Evolutionary conservation across 2,329 filamentous ascomycete species (phyloP).

Genomic region (Trichoderma polysporum): DNA sequence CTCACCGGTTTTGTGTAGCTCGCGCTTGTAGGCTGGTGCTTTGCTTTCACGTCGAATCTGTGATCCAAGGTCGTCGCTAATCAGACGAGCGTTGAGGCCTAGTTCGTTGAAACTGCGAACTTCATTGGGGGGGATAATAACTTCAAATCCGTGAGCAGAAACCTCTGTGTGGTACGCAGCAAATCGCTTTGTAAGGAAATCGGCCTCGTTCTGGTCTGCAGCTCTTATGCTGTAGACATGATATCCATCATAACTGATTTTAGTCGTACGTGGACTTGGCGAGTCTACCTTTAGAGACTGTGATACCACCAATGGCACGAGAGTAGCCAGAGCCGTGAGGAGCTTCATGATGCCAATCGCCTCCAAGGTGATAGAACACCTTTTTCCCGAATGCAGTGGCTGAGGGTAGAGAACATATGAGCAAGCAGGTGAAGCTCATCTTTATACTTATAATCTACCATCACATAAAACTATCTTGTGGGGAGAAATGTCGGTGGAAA

Average conservation of each 20-base stretch:
- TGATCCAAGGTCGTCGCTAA: neutral
- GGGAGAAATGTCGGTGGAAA: neutral
- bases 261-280: neutral
- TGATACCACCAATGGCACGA: neutral
- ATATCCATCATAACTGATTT: constrained; percentile 5
- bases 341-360: neutral
- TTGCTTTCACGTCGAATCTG: neutral
- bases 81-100: neutral
- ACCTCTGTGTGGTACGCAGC: constrained; percentile 3
- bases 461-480: neutral
- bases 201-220: neutral
- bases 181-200: neutral
- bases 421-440: neutral
- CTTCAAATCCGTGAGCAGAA: neutral
- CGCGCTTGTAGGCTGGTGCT: neutral
- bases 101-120: constrained; percentile 1
- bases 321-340: neutral
- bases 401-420: neutral
- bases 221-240: constrained; percentile 6
- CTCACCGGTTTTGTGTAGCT: neutral
- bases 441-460: neutral
- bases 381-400: neutral
- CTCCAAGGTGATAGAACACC: neutral
- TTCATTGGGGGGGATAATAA: constrained; percentile 1
- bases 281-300: neutral